Percentiles rank a stretch among this genome's conserved stretches.
Evolutionary conservation across 2,329 filamentous ascomycete genomes (phyloP).

Genomic region (Cladophialophora psammophila): DNA sequence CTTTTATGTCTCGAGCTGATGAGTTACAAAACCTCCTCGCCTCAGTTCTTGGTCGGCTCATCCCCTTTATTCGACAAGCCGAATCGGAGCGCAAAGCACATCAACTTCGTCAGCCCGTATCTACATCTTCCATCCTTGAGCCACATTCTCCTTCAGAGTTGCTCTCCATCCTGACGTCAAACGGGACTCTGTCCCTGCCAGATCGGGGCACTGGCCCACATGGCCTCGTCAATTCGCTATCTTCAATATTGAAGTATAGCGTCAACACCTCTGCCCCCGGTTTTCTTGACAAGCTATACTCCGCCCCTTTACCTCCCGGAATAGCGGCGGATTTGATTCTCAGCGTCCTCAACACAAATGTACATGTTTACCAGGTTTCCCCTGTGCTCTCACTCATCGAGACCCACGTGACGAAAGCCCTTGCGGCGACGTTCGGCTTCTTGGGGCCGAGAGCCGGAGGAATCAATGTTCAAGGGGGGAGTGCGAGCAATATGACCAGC

Average conservation of each 20-base stretch:
- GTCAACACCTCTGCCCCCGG: slow-evolving; percentile 99
- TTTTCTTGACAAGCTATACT: slow-evolving; percentile 94
- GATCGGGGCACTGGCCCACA: slow-evolving; percentile 68
- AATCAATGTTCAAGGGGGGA: slow-evolving; percentile 79
- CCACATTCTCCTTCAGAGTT: slow-evolving; percentile 65
- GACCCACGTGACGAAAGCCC: slow-evolving; percentile 75
- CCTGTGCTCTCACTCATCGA: slow-evolving; percentile 87
- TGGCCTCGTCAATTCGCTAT: slow-evolving; percentile 74
- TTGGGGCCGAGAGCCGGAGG: slow-evolving; percentile 72
- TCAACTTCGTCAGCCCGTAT: slow-evolving; percentile 54
- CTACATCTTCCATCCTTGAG: slow-evolving; percentile 67
- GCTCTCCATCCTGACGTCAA: slow-evolving; percentile 58
- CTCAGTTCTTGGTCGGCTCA: slow-evolving; percentile 53
- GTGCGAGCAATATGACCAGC: slow-evolving; percentile 82
- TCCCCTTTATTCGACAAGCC: slow-evolving; percentile 54
- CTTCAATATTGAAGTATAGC: slow-evolving; percentile 78
- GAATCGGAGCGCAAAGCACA: slow-evolving; percentile 46
- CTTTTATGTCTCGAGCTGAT: slow-evolving; percentile 26
- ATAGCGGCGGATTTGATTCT: slow-evolving; percentile 85
- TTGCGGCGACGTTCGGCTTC: slow-evolving; percentile 82
- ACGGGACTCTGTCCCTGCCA: slow-evolving; percentile 58
- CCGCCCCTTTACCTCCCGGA: slow-evolving; percentile 86
- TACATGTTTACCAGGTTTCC: slow-evolving; percentile 93
- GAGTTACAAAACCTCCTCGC: slow-evolving; percentile 32
- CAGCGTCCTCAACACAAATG: slow-evolving; percentile 87